These are phyloP conservation scores for Apiospora hydei DNA, from an alignment of 2,329 filamentous ascomycete species.

Conservation along the genomic window DNA sequence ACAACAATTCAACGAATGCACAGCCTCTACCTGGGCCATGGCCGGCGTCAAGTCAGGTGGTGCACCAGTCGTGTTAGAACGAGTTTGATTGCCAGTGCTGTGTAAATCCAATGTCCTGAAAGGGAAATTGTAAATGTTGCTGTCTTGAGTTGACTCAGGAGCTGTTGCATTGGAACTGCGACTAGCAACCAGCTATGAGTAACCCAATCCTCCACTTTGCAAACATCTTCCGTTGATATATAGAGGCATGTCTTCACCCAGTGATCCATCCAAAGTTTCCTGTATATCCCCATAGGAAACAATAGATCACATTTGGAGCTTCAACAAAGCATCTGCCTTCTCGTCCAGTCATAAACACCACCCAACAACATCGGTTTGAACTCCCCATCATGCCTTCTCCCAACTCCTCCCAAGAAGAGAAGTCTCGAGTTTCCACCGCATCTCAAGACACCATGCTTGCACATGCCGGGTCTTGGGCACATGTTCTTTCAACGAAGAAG, in stretches of 20 bases:
- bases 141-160: background rate
- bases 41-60: too few relatives aligned
- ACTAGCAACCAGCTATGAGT: background rate
- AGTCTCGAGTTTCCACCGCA: background rate
- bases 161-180: background rate
- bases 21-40: too few relatives aligned
- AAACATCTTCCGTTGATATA: background rate
- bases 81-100: too few relatives aligned
- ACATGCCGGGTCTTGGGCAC: background rate
- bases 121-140: conserved; percentile 14
- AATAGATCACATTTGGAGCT: background rate
- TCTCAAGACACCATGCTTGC: background rate
- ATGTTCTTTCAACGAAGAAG: background rate
- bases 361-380: background rate
- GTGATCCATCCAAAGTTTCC: background rate
- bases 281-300: background rate
- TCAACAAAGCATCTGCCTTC: background rate
- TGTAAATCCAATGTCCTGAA: too few relatives aligned
- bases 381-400: background rate
- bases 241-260: background rate
- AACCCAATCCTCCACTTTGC: background rate
- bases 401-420: background rate
- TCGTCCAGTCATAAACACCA: background rate
- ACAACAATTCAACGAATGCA: too few relatives aligned
- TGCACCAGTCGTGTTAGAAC: too few relatives aligned